Evolutionary conservation across 192 early-diverging fungal species (phyloP), one percentile per base, ranked within the genome.

Genomic region (Backusella psychrophila): DNA sequence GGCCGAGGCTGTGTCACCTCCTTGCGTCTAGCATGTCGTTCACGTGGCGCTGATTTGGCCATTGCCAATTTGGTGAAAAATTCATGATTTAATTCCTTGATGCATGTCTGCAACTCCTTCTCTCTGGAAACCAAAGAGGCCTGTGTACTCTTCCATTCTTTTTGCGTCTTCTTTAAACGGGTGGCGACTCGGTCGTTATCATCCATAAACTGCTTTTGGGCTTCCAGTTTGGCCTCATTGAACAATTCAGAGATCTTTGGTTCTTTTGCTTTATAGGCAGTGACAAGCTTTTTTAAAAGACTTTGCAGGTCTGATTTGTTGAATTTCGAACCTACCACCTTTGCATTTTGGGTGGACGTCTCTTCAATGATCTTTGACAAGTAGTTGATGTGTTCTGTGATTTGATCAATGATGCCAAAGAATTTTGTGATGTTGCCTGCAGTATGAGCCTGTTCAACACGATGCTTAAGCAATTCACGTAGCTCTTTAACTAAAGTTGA

Each of bases 81-180:
- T 70, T 77, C 76, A 71, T 81, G 75, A 21, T 81, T 75, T 23
- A 81, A 56, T 66, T 74, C 63, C 49, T 81, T 68, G 14, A 81
- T 77, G 74, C 80, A 81, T 46, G 53, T 46, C 36, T 75, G 75
- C 19, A 89, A 71, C 65, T 86, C 86, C 44, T 87, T 79, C 72
- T 77, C 81, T 75, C 84, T 83, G 35, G 84, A 78, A 12, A 77
- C 21, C 6, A 85, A 81, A 17, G 74, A 66, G 11, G 65, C 66
- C 72, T 85, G 80, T 12, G 83, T 72, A 36, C 80, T 80, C 31
- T 75, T 63, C 86, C 86, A 89, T 44, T 81, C 78, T 65, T 88
- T 86, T 5, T 77, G 78, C 0, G 81, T 77, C 3, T 82, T 77
- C 23, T 85, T 82, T 21, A 86, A 66, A 31, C 83, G 86, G 21